These are phyloP conservation scores for Aristolochia fimbriata DNA, from an alignment of 164 flowering plant species.

Conservation along the genomic window DNA sequence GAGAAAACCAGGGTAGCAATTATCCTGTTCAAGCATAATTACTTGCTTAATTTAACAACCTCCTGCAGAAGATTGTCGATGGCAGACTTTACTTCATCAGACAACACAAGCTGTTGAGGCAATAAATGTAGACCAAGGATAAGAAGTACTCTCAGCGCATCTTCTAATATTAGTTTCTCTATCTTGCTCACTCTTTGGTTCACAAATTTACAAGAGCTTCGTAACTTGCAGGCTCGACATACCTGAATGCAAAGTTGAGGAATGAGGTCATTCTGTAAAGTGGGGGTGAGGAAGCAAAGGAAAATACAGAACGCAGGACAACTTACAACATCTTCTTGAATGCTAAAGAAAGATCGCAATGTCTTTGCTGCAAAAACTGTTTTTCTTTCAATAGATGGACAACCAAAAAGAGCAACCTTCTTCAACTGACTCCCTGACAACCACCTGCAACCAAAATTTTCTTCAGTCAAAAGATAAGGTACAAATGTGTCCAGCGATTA, in stretches of 20 bases:
- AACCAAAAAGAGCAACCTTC: conserved; percentile 66
- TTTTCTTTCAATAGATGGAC: conserved; percentile 50
- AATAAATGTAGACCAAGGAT: conserved; percentile 35
- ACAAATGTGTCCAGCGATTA: not conserved
- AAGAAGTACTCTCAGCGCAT: conserved; percentile 42
- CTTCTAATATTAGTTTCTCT: conserved; percentile 31
- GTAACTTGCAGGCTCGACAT: conserved; percentile 48
- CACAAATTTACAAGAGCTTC: conserved; percentile 45
- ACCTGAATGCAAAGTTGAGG: conserved; percentile 33
- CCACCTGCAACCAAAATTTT: conserved; percentile 35
- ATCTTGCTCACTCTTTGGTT: conserved; percentile 30
- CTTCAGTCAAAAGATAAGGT: no score
- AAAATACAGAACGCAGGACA: no score
- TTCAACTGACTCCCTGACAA: conserved; percentile 62
- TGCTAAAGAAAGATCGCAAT: conserved; percentile 42
- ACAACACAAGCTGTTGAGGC: conserved; percentile 30
- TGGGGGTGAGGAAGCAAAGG: not conserved
- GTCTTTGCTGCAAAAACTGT: conserved; percentile 59
- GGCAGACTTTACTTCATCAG: conserved; percentile 40
- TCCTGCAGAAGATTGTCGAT: conserved; percentile 40
- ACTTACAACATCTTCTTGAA: conserved; percentile 65
- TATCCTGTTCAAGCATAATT: not conserved
- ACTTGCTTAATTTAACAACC: conserved; percentile 32
- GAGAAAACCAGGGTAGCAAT: not conserved
- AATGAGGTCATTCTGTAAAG: not conserved